Evolutionary conservation across 2,329 filamentous ascomycete species (phyloP), one percentile per base, ranked within the genome.

Genomic region (Hymenoscyphus albidus): DNA sequence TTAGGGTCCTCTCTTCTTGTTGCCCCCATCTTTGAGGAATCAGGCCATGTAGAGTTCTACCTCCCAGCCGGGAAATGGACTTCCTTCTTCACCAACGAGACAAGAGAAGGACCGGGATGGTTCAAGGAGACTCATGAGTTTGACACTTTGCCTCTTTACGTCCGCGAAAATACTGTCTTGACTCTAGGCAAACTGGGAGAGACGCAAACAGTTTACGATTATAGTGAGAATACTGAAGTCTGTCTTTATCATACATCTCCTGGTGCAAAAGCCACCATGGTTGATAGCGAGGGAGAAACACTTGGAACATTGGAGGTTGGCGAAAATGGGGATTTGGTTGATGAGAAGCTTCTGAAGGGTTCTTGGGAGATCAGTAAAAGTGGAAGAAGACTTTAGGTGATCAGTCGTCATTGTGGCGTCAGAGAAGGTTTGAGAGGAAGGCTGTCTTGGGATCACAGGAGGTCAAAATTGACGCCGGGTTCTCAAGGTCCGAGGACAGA

Each of bases 1-100:
- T 78, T 88, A 44, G 85, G 85, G 0, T 76, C 77, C n/a, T 79
- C 79, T 59, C 74, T 88, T 27, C 74, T 88, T 12, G 80, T 85
- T 22, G 84, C 84, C 0, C 85, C 85, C 0, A 80, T 88, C 1
- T 87, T 87, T 67, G 78, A 80, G n/a, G 82, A 85, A 67, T 77
- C 79, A 9, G 84, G 84, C 0, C 77, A 78, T 4, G 83, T 84
- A 0, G 81, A 83, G 32, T 85, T 86, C 70, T 88, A 88, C 70
- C 74, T 84, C 6, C 82, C 82, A 2, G 75, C 76, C n/a, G 81
- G 80, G 10, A 74, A 73, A 35, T 83, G 81, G 81, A 81, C 79
- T n/a, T 79, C 72, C 64, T 82, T 80, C 73, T 82, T 81, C 76
- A 75, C 78, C 61, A 76, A 77, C 10, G 73, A 78, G 65, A 75